phyloP scores from a whole-genome alignment of 768 basidiomycete genomes.

The Suillus paluster region DNA sequence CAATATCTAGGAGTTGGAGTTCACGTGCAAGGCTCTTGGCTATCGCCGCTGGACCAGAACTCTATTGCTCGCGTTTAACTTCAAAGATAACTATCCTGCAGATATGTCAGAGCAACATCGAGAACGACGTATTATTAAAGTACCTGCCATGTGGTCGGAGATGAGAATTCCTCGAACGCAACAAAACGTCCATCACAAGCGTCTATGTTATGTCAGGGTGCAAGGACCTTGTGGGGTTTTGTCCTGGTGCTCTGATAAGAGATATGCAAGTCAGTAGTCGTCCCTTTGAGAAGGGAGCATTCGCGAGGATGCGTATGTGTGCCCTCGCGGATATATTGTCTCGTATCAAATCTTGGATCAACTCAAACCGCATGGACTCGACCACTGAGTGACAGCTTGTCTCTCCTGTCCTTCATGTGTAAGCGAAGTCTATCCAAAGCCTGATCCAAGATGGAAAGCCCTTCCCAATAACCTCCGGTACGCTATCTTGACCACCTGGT shows the following conservation, averaged over 20 bases:
- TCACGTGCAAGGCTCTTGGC: constrained; percentile 23
- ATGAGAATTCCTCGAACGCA: constrained; percentile 1
- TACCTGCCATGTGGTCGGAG: constrained; percentile 10
- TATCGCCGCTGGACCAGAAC: constrained; percentile 20
- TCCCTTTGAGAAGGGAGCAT: constrained; percentile 5
- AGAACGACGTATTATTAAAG: constrained; percentile 2
- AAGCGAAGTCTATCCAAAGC: constrained; percentile 13
- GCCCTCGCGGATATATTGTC: not conserved
- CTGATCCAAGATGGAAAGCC: not conserved
- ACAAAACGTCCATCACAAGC: not conserved
- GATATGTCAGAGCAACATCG: not conserved
- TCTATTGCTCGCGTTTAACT: constrained; percentile 23
- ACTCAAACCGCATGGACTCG: constrained; percentile 14
- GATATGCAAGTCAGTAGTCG: not conserved
- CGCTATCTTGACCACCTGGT: constrained; percentile 2
- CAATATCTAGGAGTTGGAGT: not conserved
- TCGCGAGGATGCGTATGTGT: not conserved
- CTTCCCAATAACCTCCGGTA: constrained; percentile 9
- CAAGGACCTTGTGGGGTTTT: not conserved
- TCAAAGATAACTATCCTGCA: constrained; percentile 14
- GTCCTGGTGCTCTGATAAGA: constrained; percentile 7
- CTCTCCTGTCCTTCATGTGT: constrained; percentile 8
- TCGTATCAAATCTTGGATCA: constrained; percentile 3
- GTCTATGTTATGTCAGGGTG: not conserved
- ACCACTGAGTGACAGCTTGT: constrained; percentile 3